Evolutionary conservation across 192 early-diverging fungal species (phyloP), one percentile per base, ranked within the genome.

Genomic region (Gryganskiella cystojenkinii): DNA sequence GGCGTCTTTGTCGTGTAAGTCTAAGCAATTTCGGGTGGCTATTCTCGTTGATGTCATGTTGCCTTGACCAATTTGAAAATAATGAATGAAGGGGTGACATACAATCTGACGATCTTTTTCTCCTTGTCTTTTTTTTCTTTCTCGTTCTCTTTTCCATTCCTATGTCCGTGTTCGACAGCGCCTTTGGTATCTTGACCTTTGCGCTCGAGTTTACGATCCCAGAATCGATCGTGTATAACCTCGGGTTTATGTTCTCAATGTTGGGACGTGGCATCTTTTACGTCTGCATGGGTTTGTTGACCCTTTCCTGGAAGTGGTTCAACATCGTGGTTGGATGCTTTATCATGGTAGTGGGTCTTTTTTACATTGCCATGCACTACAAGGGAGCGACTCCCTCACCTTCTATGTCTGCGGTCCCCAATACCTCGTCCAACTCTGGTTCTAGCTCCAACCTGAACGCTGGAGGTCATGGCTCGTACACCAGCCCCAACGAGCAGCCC

Each of bases 251-350:
- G 70, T 72, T 72, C 49, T 51, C 70, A 0, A 56, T 72, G 61
- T 34, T 72, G 22, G 70, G 70, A 45, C 70, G 70, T 54, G 70
- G 70, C 33, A 40, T 64, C 46, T 72, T 40, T 40, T 40, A 40
- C 37, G 37, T 40, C 37, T 40, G 57, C 15, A 59, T 44, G 35
- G 57, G 57, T 27, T n/a, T 59, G 20, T 34, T 59, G 31, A 35
- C 15, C 6, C 59, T 76, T 17, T 46, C 64, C 3, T 62, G 54
- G 65, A 67, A 52, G 46, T 76, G 73, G 73, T 67, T 67, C 47
- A 76, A 76, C 73, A 76, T 76, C 43, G 25, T 68, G 31, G 64
- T 76, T 22, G 73, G 73, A 52, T 63, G 56, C 47, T 6, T 76
- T 47, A 62, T 76, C 46, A 76, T 76, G 73, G 73, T 10, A 3